These are phyloP conservation scores for Pascua sp. DNA, from an alignment of 1,284 basidiomycete species.

Conservation along the genomic window DNA sequence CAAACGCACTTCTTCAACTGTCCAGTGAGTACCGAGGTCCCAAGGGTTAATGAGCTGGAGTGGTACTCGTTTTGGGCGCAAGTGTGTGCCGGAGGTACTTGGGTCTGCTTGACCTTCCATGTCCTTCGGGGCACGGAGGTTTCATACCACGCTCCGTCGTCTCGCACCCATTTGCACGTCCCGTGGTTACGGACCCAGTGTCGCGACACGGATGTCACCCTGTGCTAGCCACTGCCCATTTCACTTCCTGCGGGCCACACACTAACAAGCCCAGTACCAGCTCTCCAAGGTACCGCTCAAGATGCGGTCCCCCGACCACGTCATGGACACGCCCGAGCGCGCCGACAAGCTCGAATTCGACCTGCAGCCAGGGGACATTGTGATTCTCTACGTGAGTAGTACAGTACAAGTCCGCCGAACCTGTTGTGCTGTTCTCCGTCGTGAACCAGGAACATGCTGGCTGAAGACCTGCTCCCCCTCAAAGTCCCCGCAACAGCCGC, in stretches of 20 bases:
- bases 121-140: too few species aligned
- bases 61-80: too few species aligned
- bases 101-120: too few species aligned
- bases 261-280: constrained; percentile 29
- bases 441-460: too few species aligned
- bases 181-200: too few species aligned
- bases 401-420: background rate
- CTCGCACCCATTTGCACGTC: too few species aligned
- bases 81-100: too few species aligned
- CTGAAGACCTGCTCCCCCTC: too few species aligned
- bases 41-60: background rate
- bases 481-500: too few species aligned
- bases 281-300: constrained; percentile 36
- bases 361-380: constrained; percentile 44
- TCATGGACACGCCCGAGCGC: constrained; percentile 33
- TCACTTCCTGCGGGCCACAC: background rate
- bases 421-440: too few species aligned
- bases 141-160: too few species aligned
- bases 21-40: constrained; percentile 32
- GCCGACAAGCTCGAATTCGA: constrained; percentile 40
- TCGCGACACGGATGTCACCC: too few species aligned
- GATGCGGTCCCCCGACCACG: constrained; percentile 16
- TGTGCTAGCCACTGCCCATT: background rate
- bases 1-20: constrained; percentile 52
- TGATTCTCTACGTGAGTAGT: constrained; percentile 46